A percentile compares a stretch with the other conserved stretches of the same genome.
These are phyloP conservation scores for Stachybotrys echinatus DNA, from an alignment of 2,329 filamentous ascomycete species.

Conservation along the genomic window DNA sequence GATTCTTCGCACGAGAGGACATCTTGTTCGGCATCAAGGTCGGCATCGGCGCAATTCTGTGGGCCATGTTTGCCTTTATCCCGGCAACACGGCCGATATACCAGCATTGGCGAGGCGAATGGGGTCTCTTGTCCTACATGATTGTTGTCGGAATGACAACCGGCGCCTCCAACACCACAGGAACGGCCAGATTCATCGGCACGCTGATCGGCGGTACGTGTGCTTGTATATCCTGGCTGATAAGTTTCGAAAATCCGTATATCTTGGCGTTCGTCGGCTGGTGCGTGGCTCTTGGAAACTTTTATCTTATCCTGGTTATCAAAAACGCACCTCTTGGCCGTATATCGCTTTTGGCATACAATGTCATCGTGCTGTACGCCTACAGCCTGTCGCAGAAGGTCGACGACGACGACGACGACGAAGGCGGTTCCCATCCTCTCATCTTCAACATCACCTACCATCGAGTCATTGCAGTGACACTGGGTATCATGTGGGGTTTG, in stretches of 20 bases:
- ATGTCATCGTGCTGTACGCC: conserved; percentile 88
- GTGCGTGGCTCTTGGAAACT: conserved; percentile 74
- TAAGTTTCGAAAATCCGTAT: conserved; percentile 67
- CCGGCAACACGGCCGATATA: conserved; percentile 74
- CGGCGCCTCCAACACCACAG: conserved; percentile 90
- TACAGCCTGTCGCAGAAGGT: conserved; percentile 83
- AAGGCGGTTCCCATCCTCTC: conserved; percentile 76
- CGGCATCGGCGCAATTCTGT: conserved; percentile 81
- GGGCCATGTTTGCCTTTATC: conserved; percentile 85
- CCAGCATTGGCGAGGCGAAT: conserved; percentile 87
- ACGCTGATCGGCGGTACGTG: conserved; percentile 76
- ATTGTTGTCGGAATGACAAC: conserved; percentile 97
- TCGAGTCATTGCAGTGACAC: conserved; percentile 78
- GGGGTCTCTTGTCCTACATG: conserved; percentile 96
- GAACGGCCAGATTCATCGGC: conserved; percentile 77
- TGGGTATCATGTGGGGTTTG: conserved; percentile 87
- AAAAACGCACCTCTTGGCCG: conserved; percentile 86
- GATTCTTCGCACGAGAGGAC: conserved; percentile 49
- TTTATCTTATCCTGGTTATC: conserved; percentile 81
- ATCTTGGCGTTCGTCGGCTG: conserved; percentile 77
- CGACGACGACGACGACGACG: conserved; percentile 78
- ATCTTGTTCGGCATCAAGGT: conserved; percentile 85
- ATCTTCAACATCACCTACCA: conserved; percentile 87
- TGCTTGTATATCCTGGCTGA: conserved; percentile 72
- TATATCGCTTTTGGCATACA: conserved; percentile 94